These are phyloP conservation scores for Blastocladiella emersonii DNA, from an alignment of 371 early-diverging fungal species.

Conservation along the genomic window DNA sequence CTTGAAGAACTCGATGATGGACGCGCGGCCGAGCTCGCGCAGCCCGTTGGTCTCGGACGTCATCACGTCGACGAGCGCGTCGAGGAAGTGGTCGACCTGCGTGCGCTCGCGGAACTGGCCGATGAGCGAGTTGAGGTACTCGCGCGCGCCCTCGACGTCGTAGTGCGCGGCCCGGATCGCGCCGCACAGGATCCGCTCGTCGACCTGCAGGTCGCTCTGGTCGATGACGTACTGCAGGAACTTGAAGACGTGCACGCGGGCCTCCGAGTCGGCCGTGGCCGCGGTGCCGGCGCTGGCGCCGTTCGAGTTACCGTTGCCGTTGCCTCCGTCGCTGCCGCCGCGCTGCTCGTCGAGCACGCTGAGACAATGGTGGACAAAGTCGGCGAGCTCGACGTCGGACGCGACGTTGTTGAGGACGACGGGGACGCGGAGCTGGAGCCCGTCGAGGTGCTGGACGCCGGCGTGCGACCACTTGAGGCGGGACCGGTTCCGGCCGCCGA, in stretches of 20 bases:
- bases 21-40: slow-evolving; percentile 52
- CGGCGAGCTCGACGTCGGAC: slow-evolving; percentile 26
- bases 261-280: slow-evolving; percentile 33
- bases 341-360: too few species aligned
- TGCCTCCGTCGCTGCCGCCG: too few species aligned
- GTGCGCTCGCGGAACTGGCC: slow-evolving; percentile 4
- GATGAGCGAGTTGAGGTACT: background rate
- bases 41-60: slow-evolving; percentile 48
- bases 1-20: slow-evolving; percentile 46
- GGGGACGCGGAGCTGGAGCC: slow-evolving; percentile 6
- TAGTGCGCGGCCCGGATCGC: background rate
- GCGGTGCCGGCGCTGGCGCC: too few species aligned
- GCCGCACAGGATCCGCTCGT: slow-evolving; percentile 16
- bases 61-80: slow-evolving; percentile 63
- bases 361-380: slow-evolving; percentile 36
- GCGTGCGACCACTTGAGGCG: slow-evolving; percentile 47
- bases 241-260: slow-evolving; percentile 47
- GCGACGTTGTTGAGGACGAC: slow-evolving; percentile 6
- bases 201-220: slow-evolving; percentile 24
- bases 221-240: slow-evolving; percentile 49
- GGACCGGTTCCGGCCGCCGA: slow-evolving; percentile 81
- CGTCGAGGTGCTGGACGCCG: slow-evolving; percentile 36
- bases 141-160: background rate
- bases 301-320: too few species aligned
- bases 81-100: slow-evolving; percentile 39